Conservation (phyloP, 768 basidiomycete genomes). For the Hericium coralloides region DNA sequence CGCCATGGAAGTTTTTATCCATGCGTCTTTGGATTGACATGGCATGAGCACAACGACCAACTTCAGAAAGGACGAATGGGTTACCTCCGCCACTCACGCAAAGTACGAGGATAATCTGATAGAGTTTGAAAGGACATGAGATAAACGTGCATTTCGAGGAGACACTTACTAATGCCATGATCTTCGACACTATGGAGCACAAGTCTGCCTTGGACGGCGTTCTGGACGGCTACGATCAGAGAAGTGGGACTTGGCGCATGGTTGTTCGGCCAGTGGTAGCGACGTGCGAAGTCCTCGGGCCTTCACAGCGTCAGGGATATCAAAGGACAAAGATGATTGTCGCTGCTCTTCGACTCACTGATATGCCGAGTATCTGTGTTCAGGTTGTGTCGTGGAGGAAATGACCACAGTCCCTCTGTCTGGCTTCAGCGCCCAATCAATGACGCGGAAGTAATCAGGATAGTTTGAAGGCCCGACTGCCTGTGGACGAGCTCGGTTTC, state of each 20-base stretch:
- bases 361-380: no score
- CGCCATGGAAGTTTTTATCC: conserved; percentile 16
- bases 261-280: conserved; percentile 24
- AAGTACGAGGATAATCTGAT: no score
- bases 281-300: conserved; percentile 18
- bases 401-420: conserved; percentile 18
- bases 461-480: conserved; percentile 29
- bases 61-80: conserved; percentile 10
- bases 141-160: no score
- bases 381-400: no score
- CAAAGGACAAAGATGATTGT: no score
- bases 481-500: neutral
- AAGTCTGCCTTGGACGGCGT: conserved; percentile 15
- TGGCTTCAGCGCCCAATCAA: conserved; percentile 32
- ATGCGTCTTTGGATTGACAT: conserved; percentile 17
- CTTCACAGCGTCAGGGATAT: no score
- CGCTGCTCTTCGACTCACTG: no score
- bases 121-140: no score
- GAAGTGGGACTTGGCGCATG: conserved; percentile 15
- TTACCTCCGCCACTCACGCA: conserved; percentile 9
- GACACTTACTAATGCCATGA: no score
- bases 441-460: conserved; percentile 27
- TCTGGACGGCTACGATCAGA: conserved; percentile 11
- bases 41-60: conserved; percentile 15
- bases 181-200: conserved; percentile 12